These are phyloP conservation scores for Cymbopogon flexuosus DNA, from an alignment of 202 grass and related monocot genomes.

Conservation along the genomic window DNA sequence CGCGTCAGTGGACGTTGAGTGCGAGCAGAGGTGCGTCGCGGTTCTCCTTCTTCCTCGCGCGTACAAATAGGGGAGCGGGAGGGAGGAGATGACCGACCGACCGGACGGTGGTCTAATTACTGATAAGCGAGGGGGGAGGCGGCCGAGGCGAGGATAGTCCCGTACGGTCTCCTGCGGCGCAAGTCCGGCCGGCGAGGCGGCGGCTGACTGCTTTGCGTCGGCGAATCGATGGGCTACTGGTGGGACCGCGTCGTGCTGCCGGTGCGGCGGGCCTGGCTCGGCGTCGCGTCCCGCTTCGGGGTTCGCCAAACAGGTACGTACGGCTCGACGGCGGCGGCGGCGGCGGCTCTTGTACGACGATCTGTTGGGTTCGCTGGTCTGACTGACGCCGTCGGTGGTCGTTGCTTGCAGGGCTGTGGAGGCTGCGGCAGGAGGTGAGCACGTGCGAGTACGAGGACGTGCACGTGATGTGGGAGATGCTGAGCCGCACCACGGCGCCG, in stretches of 20 bases:
- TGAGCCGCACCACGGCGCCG: constrained; percentile 46
- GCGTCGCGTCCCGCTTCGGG: constrained; percentile 72
- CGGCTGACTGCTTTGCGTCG: neutral
- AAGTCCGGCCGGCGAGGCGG: neutral
- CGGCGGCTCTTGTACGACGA: neutral
- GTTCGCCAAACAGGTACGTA: constrained; percentile 75
- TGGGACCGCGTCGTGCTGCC: constrained; percentile 81
- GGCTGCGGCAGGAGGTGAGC: constrained; percentile 90
- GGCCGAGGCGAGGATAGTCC: too few species aligned
- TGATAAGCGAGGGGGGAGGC: neutral
- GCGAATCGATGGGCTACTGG: constrained; percentile 44
- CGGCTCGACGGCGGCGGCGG: neutral
- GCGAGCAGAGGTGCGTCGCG: neutral
- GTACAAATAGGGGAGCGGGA: constrained; percentile 27
- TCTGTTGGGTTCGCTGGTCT: neutral
- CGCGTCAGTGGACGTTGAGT: neutral
- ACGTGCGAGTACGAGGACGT: constrained; percentile 99
- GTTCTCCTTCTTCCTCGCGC: neutral
- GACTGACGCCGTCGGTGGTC: neutral
- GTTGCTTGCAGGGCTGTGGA: constrained; percentile 57
- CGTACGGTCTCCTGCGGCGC: neutral
- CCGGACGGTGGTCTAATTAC: constrained; percentile 3
- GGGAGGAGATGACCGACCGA: neutral
- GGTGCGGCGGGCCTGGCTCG: constrained; percentile 63
- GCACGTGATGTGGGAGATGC: constrained; percentile 98